Evolutionary conservation across 805 yeast genomes (phyloP), one percentile per base, ranked within the genome.

Genomic region (Candida manassasensis): DNA sequence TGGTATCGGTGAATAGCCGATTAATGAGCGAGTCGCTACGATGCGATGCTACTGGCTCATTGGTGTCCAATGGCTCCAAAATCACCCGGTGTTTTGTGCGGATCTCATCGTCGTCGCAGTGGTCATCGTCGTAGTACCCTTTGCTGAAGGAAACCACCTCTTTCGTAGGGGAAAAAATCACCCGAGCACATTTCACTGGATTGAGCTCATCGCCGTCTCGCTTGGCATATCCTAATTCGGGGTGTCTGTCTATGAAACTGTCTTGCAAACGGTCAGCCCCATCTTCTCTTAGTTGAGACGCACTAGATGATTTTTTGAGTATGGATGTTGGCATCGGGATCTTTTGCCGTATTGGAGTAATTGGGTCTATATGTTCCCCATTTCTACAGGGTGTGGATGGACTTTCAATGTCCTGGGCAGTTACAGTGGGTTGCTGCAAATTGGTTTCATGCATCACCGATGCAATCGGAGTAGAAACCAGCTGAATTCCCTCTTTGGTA

Each of bases 91-190:
- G 35, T 14, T 32, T 32, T 6, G 10, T 16, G 12, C 25, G 17
- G 13, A 34, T 32, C 19, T 35, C 24, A 18, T 38, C 29, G 7
- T 38, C 39, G 3, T 38, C 39, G 7, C 32, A 35, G 8, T 27
- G 38, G 3, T 40, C 36, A 6, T 36, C 42, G 9, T 46, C 48
- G 16, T 46, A 49, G 32, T 49, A 45, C 24, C 54, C 59, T 36
- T 28, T 48, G 45, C 33, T 27, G 27, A 28, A 41, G 18, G 40
- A 35, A 6, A 39, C 14, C 6, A 44, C 44, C 31, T 54, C 55
- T 29, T 59, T 59, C 19, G 59, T 52, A 7, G 70, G 70, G 3
- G 67, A 59, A 34, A 63, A 52, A 4, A 60, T 38, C 1, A 62
- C 63, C 19, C 50, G 51, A 4, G 63, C 57, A 3, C 52, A 58